These are phyloP conservation scores for Chloromonas sp. DNA, from an alignment of 163 green algal genomes.

Conservation along the genomic window DNA sequence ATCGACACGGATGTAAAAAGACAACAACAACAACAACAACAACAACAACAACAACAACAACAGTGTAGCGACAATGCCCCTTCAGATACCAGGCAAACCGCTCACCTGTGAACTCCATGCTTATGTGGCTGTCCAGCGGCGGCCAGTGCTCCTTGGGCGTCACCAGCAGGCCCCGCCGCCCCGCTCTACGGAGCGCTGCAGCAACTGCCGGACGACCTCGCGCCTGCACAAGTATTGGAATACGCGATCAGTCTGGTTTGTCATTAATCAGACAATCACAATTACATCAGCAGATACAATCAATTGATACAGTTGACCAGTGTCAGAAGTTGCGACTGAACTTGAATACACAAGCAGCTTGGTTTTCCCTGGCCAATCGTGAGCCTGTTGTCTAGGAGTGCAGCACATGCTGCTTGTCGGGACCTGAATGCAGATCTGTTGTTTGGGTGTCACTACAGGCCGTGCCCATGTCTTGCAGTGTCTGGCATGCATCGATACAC, in stretches of 20 bases:
- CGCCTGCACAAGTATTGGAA: background rate
- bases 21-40: background rate
- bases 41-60: background rate
- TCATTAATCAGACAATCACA: no score
- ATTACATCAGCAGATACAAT: no score
- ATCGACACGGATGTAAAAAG: no score
- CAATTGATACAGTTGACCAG: no score
- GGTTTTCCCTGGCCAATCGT: no score
- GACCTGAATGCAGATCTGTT: background rate
- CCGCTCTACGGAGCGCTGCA: slow-evolving; percentile 21
- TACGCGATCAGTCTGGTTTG: no score
- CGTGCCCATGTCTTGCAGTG: no score
- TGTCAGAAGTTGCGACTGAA: no score
- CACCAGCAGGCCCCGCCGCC: slow-evolving; percentile 40
- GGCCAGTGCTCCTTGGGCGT: slow-evolving; percentile 63
- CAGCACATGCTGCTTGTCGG: no score
- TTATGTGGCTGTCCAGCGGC: slow-evolving; percentile 40
- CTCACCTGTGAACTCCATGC: slow-evolving; percentile 48
- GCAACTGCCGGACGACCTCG: slow-evolving; percentile 9
- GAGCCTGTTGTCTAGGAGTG: no score
- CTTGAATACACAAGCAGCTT: no score
- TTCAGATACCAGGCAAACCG: background rate
- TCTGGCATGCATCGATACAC: no score
- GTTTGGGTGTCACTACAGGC: background rate
- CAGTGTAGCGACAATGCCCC: background rate